Evolutionary conservation across 176 grass and related monocot genomes (phyloP), one percentile per base, ranked within the genome.

Genomic region (Phoenix dactylifera): DNA sequence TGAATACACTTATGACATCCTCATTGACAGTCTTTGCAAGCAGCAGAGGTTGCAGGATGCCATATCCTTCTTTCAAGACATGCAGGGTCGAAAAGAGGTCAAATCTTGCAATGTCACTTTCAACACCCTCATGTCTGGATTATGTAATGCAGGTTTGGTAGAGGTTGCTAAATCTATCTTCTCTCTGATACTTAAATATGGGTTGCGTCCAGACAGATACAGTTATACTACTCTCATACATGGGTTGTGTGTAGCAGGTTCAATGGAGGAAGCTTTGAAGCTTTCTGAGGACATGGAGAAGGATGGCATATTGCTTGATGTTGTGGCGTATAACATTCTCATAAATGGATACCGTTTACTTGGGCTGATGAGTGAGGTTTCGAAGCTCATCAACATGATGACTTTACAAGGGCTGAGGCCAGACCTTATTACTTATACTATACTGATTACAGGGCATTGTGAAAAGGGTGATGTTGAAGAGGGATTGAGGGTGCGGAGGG

Each of bases 391-490:
- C 70, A 67, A 75, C 59, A 74, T 74, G 53, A 98, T 98, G 87
- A 79, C 73, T 63, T 56, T 16, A 52, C 72, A 83, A 76, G 84
- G 93, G 32, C 24, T 92, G 58, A 48, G 80, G 77, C 93, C 87
- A 1, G 84, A 98, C 83, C 50, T 81, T 64, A 54, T 98, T 70
- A 98, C 93, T 29, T 88, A 86, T 80, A 92, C 84, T 22, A 98
- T 88, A 82, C 64, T 98, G 71, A 85, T 98, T 57, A 51, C 57
- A 73, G 74, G 57, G 20, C 76, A 80, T 50, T 98, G 84, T 57
- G 84, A 98, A 71, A 66, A 68, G 63, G 87, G 93, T 22, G 57
- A 91, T 76, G 71, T 98, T 77, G 80, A 88, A 73, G 67, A 86
- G 80, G 93, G 81, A 7, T 80, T 92, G 72, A 83, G 66, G 70